A percentile compares a stretch with the other conserved stretches of the same genome.
phyloP scores from a whole-genome alignment of 257 asterid species.

The Datura wrightii region DNA sequence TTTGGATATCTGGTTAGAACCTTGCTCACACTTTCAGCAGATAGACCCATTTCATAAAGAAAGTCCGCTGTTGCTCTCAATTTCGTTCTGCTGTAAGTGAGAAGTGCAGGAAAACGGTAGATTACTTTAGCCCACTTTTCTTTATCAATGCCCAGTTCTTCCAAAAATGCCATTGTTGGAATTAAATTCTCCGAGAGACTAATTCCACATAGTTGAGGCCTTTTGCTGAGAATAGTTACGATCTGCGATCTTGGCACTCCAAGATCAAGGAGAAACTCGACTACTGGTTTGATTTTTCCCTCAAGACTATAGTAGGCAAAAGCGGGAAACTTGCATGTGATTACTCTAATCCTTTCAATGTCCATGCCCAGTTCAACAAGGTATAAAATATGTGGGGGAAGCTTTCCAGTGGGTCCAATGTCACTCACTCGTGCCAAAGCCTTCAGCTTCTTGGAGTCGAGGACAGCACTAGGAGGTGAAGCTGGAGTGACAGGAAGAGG shows the following conservation, averaged over 20 bases:
- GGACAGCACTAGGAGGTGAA: constrained; percentile 52
- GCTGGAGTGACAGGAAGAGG: constrained; percentile 43
- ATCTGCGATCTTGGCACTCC: constrained; percentile 75
- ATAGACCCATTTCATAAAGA: constrained; percentile 86
- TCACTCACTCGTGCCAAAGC: constrained; percentile 86
- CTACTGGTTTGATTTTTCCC: constrained; percentile 89
- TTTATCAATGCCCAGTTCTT: constrained; percentile 83
- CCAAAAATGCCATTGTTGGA: constrained; percentile 89
- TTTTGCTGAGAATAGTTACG: constrained; percentile 68
- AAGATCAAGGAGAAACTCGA: constrained; percentile 83
- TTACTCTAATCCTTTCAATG: constrained; percentile 65
- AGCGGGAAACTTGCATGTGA: constrained; percentile 86
- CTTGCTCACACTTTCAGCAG: constrained; percentile 80
- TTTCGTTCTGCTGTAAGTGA: constrained; percentile 84
- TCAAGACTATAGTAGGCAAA: constrained; percentile 92
- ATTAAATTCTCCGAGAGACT: constrained; percentile 87
- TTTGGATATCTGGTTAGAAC: constrained; percentile 82
- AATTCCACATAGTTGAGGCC: constrained; percentile 98
- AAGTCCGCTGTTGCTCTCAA: constrained; percentile 74
- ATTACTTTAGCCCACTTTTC: constrained; percentile 92
- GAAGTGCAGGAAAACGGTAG: constrained; percentile 89
- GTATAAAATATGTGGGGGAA: constrained; percentile 76
- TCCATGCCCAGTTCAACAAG: constrained; percentile 93
- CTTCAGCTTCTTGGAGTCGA: constrained; percentile 62
- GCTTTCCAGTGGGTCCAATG: constrained; percentile 64